Base-by-base conservation (phyloP, 352 stramenopile species). In the Plasmopara halstedii region DNA sequence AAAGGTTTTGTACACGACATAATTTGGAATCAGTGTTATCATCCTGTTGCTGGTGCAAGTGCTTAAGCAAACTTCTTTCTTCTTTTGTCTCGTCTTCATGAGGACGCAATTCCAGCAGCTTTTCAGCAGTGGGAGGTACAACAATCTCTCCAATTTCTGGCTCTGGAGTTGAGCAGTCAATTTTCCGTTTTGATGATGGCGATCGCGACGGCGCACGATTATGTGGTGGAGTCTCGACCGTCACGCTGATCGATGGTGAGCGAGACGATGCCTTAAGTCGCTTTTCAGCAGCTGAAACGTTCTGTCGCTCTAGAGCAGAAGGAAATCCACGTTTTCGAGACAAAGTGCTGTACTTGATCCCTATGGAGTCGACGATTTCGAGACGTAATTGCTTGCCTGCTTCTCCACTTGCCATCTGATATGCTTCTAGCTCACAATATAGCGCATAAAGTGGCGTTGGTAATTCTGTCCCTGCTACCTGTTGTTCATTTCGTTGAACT, bases 361-460 rank as follows among this genome's bases (percentile, higher is more conserved):
- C 48, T 8, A 64, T 44, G 0, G 73, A 53, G n/a, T 78, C 64
- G 6, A 85, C 71, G 26, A 88, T 70, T 20, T 70, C 51, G 19
- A 88, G 43, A 21, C 41, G 46, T 39, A 88, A 65, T 18, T 77
- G 64, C 50, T 70, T 66, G 0, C 45, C 52, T n/a, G 54, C 59
- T 22, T 76, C 64, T 14, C 46, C 43, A 46, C 77, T 84, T 5
- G 71, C 72, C 8, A 47, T 70, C 35, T 73, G 61, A 32, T 88
- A 90, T 0, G 73, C 75, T 15, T 90, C 73, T 6, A 90, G 46
- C 46, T 90, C 79, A 40, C 73, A 85, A 37, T 73, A 90, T 3
- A 90, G 46, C 40, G 67, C 63, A 49, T 87, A 90, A 17, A 90
- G 45, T 19, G 79, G 73, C 15, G 71, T 62, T 0, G 79, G 18